A percentile compares a stretch with the other conserved stretches of the same genome.
These are phyloP conservation scores for Cladophialophora chaetospira DNA, from an alignment of 2,329 filamentous ascomycete genomes.

Conservation along the genomic window DNA sequence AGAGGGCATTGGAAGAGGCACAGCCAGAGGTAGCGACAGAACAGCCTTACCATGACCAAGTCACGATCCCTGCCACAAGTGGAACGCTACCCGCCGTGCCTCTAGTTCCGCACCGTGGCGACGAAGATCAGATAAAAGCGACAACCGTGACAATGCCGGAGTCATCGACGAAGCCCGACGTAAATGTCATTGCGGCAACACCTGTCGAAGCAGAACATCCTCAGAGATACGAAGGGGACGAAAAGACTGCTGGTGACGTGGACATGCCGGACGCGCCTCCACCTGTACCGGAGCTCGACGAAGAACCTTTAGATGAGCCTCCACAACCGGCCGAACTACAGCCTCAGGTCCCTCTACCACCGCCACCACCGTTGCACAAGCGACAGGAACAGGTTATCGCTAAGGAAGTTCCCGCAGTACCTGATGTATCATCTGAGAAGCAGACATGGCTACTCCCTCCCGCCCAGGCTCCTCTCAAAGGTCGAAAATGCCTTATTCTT, in stretches of 20 bases:
- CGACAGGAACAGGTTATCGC: slow-evolving; percentile 43
- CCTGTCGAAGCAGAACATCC: slow-evolving; percentile 18
- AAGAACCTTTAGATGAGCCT: slow-evolving; percentile 49
- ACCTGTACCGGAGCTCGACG: slow-evolving; percentile 53
- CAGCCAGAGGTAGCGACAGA: slow-evolving; percentile 22
- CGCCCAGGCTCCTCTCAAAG: slow-evolving; percentile 74
- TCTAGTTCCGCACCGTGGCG: neutral
- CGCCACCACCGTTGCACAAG: slow-evolving; percentile 56
- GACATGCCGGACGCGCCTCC: slow-evolving; percentile 65
- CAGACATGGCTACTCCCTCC: slow-evolving; percentile 80
- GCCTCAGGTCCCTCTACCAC: slow-evolving; percentile 55
- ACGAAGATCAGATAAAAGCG: slow-evolving; percentile 19
- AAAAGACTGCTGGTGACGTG: slow-evolving; percentile 45
- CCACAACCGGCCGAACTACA: slow-evolving; percentile 46
- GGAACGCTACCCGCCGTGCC: neutral
- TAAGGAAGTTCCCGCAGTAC: slow-evolving; percentile 46
- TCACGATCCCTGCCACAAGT: slow-evolving; percentile 9
- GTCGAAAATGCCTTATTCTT: slow-evolving; percentile 90
- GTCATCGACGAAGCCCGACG: slow-evolving; percentile 13
- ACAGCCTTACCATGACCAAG: slow-evolving; percentile 22
- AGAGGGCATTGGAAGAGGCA: slow-evolving; percentile 15
- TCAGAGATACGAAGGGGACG: slow-evolving; percentile 6
- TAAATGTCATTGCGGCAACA: slow-evolving; percentile 26
- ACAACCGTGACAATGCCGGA: slow-evolving; percentile 17
- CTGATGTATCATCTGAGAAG: slow-evolving; percentile 47